Evolutionary conservation across 176 grass and related monocot species (phyloP), one percentile per base, ranked within the genome.

Genomic region (Lolium rigidum): DNA sequence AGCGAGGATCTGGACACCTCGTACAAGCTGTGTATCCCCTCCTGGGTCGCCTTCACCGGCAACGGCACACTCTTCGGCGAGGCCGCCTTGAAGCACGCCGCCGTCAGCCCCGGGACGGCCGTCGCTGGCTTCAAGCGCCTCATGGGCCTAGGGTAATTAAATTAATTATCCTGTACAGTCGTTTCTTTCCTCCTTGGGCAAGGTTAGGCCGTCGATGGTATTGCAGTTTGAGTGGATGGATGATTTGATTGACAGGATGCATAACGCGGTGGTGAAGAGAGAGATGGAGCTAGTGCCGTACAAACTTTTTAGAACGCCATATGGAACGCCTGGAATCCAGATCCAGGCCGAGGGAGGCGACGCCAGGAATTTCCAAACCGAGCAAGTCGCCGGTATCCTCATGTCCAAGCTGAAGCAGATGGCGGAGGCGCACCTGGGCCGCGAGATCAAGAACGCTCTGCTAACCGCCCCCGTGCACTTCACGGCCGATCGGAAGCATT

Each of bases 71-170:
- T 73, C 43, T 21, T 73, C n/a, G 70, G 70, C 10, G 10, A 73
- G 41, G 70, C 70, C n/a, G 70, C 70, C 70, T 7, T 73, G n/a
- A 15, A 48, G 9, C 70, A 73, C 43, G 70, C 70, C n/a, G 43
- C 70, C 43, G 70, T 73, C 43, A 73, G 70, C 70, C 70, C 70
- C 70, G 70, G 70, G 10, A 73, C 70, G 11, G 70, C 70, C 70
- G 43, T 73, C 44, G 49, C 71, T 8, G 21, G 71, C 44, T 49
- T 74, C 46, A 74, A 74, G 21, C 71, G 71, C 21, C 6, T 74
- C 71, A 6, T 49, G 0, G 21, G 71, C 44, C 12, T 74, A 14
- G 5, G 43, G 71, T 15, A 74, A 73, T 25, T 31, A 65, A 64
- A n/a, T n/a, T n/a, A n/a, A n/a, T 64, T 61, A 60, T 22, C 56